Evolutionary conservation across 2,329 filamentous ascomycete species (phyloP), one percentile per base, ranked within the genome.

Genomic region (Karstenula rhodostoma): DNA sequence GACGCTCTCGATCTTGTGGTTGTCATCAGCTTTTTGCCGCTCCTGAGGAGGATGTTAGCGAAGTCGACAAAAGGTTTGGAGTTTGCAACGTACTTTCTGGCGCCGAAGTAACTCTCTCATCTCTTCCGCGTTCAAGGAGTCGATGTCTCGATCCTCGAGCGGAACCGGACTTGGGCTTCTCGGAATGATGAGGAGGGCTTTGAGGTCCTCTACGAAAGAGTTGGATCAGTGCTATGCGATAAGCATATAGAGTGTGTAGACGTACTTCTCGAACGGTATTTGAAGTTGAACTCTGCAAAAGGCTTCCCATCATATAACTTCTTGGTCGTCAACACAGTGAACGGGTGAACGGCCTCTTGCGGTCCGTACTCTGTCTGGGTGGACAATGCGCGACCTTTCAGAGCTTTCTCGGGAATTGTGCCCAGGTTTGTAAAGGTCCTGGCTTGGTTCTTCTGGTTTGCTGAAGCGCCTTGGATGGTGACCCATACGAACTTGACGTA

Each of bases 141-240:
- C 46, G 3, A 66, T 8, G 23, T 67, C 61, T 43, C 33, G 7
- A 13, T 25, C 22, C 22, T 52, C 33, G 13, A 52, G 33, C 3
- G 49, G 49, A 10, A 42, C 17, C 3, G 49, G 49, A 12, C 19
- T 71, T 1, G 72, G 73, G 1, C 57, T 68, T 12, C 71, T 67
- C 3, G 68, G 70, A 17, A 80, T 70, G 35, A 80, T 62, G 4
- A 70, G 44, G 2, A 79, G 67, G 1, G 70, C 64, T 58, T 78
- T 69, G 0, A 80, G 65, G 1, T 67, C 67, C 42, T 57, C 69
- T 72, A 19, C 43, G n/a, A 23, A 37, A 27, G 1, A 3, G 1
- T 32, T 7, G 32, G 27, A 35, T 63, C 46, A 32, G 25, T 8
- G 27, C 5, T 1, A 40, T 19, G 2, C 7, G 12, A 37, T 9